A percentile compares a stretch with the other conserved stretches of the same genome.
Evolutionary conservation across 345 rosid species (phyloP).

Genomic region (Corchorus olitorius): DNA sequence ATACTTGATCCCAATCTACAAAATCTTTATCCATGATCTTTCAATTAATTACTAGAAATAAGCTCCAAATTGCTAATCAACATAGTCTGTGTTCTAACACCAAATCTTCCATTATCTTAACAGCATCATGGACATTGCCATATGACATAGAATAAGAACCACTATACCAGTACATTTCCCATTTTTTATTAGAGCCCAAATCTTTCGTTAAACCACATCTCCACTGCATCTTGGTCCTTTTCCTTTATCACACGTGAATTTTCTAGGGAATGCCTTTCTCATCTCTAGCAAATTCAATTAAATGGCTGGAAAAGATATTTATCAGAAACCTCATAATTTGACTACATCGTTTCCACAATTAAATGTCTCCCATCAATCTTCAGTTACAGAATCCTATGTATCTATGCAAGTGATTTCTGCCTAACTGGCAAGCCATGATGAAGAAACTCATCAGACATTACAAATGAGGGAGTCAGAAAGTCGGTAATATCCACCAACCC

Average conservation of each 20-base stretch:
- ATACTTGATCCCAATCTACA: not conserved
- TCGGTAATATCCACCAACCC: constrained; percentile 34
- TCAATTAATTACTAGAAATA: not conserved
- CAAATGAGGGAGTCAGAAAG: constrained; percentile 24
- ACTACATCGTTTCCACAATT: constrained; percentile 19
- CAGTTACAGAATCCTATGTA: constrained; percentile 18
- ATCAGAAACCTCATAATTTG: constrained; percentile 12
- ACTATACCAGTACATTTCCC: not conserved
- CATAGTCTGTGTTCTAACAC: not conserved
- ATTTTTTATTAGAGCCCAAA: not conserved
- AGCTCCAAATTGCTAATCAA: constrained; percentile 12
- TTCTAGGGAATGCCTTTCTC: constrained; percentile 3
- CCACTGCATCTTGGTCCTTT: not conserved
- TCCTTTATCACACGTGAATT: not conserved
- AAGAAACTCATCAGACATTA: constrained; percentile 26
- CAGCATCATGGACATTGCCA: not conserved
- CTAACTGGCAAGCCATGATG: constrained; percentile 7
- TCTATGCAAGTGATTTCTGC: constrained; percentile 13
- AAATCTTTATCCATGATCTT: not conserved
- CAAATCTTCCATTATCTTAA: constrained; percentile 11
- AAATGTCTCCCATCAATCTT: constrained; percentile 9
- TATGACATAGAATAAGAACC: not conserved
- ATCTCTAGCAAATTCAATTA: constrained; percentile 9
- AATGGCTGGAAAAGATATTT: constrained; percentile 6
- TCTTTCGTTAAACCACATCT: not conserved